Evolutionary conservation across 192 early-diverging fungal genomes (phyloP).

Genomic region (Backusella parvicylindrica): DNA sequence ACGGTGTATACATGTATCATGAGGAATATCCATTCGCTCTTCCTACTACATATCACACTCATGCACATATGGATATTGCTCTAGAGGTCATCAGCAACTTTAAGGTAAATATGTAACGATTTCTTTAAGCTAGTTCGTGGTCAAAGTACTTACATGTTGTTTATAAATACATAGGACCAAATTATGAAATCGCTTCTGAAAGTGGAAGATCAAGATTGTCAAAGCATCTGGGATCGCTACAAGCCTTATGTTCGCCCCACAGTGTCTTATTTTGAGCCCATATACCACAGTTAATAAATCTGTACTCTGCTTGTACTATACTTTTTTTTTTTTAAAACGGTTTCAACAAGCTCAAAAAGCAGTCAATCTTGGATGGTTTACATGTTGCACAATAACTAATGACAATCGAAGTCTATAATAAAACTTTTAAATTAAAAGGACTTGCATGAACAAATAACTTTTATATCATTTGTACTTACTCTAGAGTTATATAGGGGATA

Average conservation of each 20-base stretch:
- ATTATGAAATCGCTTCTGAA: background rate
- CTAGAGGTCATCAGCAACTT: background rate
- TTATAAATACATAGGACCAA: background rate
- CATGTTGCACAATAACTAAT: background rate
- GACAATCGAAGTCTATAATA: conserved; percentile 1
- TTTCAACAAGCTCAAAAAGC: background rate
- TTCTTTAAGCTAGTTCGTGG: background rate
- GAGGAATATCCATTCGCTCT: background rate
- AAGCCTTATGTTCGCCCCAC: background rate
- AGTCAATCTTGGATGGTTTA: background rate
- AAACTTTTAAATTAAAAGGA: conserved; percentile 10
- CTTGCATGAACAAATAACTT: conserved; percentile 2
- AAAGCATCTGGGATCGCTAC: background rate
- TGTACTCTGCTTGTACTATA: background rate
- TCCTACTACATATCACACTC: background rate
- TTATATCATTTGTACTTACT: background rate
- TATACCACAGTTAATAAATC: background rate
- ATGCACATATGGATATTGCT: conserved; percentile 4
- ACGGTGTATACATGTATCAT: conserved; percentile 8
- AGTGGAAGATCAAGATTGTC: background rate
- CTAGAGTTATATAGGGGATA: conserved; percentile 1
- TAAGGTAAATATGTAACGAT: background rate
- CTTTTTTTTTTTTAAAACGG: background rate
- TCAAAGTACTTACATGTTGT: background rate
- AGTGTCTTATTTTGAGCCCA: background rate